Percentiles rank a stretch among this genome's conserved stretches.
These are phyloP conservation scores for Talaromyces wortmannii DNA, from an alignment of 495 filamentous ascomycete genomes.

Conservation along the genomic window DNA sequence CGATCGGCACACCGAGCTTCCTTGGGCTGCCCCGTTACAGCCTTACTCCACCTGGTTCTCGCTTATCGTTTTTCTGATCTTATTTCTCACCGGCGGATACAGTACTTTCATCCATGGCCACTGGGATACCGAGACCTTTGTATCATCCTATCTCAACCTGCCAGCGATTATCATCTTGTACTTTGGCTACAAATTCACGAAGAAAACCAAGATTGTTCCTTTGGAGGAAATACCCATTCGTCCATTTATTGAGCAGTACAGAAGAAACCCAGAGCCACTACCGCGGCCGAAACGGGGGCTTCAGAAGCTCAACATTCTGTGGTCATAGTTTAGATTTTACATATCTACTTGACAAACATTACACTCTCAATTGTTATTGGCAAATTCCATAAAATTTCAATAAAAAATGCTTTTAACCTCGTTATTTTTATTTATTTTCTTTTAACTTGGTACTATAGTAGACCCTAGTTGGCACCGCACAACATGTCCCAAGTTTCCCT, in stretches of 20 bases:
- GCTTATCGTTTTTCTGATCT: conserved; percentile 34
- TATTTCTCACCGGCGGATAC: conserved; percentile 48
- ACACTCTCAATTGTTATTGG: no score
- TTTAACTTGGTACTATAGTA: no score
- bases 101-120: conserved; percentile 49
- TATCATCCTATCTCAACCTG: conserved; percentile 38
- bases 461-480: no score
- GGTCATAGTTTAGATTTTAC: background rate
- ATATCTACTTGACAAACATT: no score
- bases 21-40: conserved; percentile 40
- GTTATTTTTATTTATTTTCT: no score
- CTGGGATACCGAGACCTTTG: conserved; percentile 21
- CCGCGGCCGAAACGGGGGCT: conserved; percentile 7
- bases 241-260: conserved; percentile 31
- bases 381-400: no score
- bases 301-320: conserved; percentile 8
- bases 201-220: conserved; percentile 45
- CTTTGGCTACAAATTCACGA: conserved; percentile 46
- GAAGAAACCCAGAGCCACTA: conserved; percentile 14
- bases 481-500: no score
- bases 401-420: no score
- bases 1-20: conserved; percentile 21
- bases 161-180: conserved; percentile 45
- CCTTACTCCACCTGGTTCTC: conserved; percentile 41
- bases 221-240: conserved; percentile 44